Evolutionary conservation across 805 yeast species (phyloP).

Genomic region (Myxozyma monticola): DNA sequence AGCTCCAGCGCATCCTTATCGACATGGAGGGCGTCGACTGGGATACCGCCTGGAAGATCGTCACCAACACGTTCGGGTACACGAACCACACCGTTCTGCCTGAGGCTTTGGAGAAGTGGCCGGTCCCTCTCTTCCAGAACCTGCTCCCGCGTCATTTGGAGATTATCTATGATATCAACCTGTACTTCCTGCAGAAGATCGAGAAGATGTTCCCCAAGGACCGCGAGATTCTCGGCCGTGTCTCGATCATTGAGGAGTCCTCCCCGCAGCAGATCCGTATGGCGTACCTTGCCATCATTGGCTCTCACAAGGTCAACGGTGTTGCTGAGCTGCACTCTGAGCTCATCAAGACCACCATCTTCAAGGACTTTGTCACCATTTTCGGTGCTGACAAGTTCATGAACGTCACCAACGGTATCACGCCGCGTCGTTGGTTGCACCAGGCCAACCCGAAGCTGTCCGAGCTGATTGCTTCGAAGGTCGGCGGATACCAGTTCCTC

Average conservation of each 20-base stretch:
- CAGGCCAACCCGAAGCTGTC: constrained; percentile 88
- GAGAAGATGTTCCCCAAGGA: constrained; percentile 77
- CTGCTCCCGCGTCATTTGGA: constrained; percentile 89
- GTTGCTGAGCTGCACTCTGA: constrained; percentile 95
- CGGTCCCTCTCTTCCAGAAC: constrained; percentile 73
- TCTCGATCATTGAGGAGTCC: constrained; percentile 83
- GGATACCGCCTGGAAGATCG: constrained; percentile 85
- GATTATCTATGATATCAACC: constrained; percentile 82
- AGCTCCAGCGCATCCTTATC: constrained; percentile 79
- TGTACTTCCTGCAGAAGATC: constrained; percentile 72
- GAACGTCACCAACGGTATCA: constrained; percentile 91
- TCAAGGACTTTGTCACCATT: constrained; percentile 82
- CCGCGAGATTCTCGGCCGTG: constrained; percentile 60
- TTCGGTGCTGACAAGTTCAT: constrained; percentile 83
- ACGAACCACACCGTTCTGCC: constrained; percentile 94
- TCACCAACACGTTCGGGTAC: constrained; percentile 78
- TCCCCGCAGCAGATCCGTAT: constrained; percentile 80
- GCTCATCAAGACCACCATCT: constrained; percentile 82
- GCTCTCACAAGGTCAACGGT: constrained; percentile 92
- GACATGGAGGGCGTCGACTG: constrained; percentile 80
- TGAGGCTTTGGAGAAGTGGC: constrained; percentile 96
- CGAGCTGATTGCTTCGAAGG: constrained; percentile 65
- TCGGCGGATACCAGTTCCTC: constrained; percentile 69
- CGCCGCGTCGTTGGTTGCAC: constrained; percentile 94
- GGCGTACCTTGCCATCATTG: constrained; percentile 89